These are phyloP conservation scores for Torrubiella hemipterigena DNA, from an alignment of 2,329 filamentous ascomycete species.

Conservation along the genomic window DNA sequence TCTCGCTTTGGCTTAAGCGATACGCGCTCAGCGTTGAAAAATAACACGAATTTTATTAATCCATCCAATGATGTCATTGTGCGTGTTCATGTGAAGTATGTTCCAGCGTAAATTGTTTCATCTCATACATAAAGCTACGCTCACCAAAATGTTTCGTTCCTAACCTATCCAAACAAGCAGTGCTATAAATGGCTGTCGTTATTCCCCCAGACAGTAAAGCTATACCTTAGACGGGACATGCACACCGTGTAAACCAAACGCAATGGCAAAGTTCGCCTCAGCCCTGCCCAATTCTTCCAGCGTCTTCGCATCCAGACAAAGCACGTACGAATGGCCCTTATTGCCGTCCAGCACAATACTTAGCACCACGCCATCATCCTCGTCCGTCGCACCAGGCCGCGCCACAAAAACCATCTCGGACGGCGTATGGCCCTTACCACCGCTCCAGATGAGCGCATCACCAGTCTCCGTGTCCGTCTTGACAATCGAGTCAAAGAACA, in stretches of 20 bases:
- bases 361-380: slow-evolving; percentile 53
- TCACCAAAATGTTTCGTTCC: too few species aligned
- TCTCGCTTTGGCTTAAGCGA: too few species aligned
- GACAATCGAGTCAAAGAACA: slow-evolving; percentile 48
- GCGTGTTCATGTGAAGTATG: too few species aligned
- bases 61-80: too few species aligned
- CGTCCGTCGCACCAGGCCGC: slow-evolving; percentile 26
- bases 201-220: too few species aligned
- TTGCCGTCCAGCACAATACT: slow-evolving; percentile 52
- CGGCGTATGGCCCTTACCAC: slow-evolving; percentile 47
- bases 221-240: slow-evolving; percentile 24
- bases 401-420: slow-evolving; percentile 59
- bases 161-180: too few species aligned
- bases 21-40: too few species aligned
- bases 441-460: slow-evolving; percentile 43
- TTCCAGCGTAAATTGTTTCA: too few species aligned
- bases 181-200: too few species aligned
- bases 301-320: slow-evolving; percentile 51
- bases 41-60: too few species aligned
- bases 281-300: slow-evolving; percentile 54
- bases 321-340: slow-evolving; percentile 47
- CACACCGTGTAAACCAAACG: slow-evolving; percentile 53
- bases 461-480: slow-evolving; percentile 52
- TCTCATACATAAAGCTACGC: too few species aligned
- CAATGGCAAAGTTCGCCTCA: slow-evolving; percentile 47